A percentile compares a stretch with the other conserved stretches of the same genome.
These are phyloP conservation scores for Paramecium pentaurelia DNA, from an alignment of 73 alveolate genomes.

Conservation along the genomic window DNA sequence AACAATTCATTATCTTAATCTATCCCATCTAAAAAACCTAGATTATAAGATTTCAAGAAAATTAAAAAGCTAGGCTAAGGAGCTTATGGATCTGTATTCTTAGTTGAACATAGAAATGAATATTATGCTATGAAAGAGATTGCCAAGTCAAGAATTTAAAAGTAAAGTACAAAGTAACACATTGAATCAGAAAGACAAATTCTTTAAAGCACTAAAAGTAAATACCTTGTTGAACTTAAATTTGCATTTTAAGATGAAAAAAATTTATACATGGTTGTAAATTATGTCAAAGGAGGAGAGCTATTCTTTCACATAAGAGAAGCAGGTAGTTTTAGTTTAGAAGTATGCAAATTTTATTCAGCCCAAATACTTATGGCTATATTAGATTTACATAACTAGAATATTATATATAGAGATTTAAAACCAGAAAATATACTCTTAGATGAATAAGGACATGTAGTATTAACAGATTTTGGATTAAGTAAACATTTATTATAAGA, in stretches of 20 bases:
- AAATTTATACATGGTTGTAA: slow-evolving; percentile 86
- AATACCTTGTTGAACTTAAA: slow-evolving; percentile 83
- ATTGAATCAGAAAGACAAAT: slow-evolving; percentile 74
- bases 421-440: slow-evolving; percentile 82
- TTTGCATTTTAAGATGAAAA: slow-evolving; percentile 84
- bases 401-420: slow-evolving; percentile 80
- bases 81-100: slow-evolving; percentile 81
- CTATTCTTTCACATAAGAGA: slow-evolving; percentile 61
- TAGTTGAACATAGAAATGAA: slow-evolving; percentile 67
- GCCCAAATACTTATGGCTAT: slow-evolving; percentile 66
- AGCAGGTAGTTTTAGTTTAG: neutral
- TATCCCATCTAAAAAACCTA: neutral
- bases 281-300: slow-evolving; percentile 94
- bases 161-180: slow-evolving; percentile 17
- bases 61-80: slow-evolving; percentile 81
- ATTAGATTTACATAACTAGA: slow-evolving; percentile 66
- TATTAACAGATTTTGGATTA: slow-evolving; percentile 84
- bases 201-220: slow-evolving; percentile 72
- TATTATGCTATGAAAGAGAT: slow-evolving; percentile 88
- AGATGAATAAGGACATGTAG: slow-evolving; percentile 78
- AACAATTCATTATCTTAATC: neutral
- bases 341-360: slow-evolving; percentile 30
- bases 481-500: slow-evolving; percentile 58
- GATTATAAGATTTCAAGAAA: neutral
- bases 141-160: slow-evolving; percentile 66